These are phyloP conservation scores for Rubia occidens DNA, from an alignment of 305 asterid species.

Conservation along the genomic window DNA sequence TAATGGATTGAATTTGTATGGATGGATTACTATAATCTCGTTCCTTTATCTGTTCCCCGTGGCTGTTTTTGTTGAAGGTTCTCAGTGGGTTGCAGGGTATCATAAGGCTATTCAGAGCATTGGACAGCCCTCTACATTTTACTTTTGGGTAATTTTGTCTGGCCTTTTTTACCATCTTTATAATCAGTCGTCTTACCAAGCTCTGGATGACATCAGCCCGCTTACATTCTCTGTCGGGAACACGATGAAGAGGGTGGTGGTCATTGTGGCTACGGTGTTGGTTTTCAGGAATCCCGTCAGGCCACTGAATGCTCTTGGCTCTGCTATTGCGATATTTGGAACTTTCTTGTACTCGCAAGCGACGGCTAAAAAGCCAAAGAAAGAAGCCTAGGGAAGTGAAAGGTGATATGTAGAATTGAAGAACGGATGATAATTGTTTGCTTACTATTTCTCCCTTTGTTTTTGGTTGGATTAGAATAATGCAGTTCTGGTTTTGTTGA, in stretches of 20 bases:
- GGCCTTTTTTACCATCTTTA: conserved; percentile 25
- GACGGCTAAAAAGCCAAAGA: conserved; percentile 21
- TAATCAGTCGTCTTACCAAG: conserved; percentile 25
- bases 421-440: background rate
- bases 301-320: conserved; percentile 29
- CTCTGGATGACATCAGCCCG: conserved; percentile 29
- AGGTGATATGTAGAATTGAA: background rate
- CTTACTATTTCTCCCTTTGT: background rate
- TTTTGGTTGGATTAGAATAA: background rate
- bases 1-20: conserved; percentile 22
- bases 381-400: conserved; percentile 15
- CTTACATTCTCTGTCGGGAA: conserved; percentile 29
- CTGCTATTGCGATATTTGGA: conserved; percentile 28
- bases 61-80: conserved; percentile 20
- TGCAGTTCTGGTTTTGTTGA: background rate
- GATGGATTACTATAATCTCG: conserved; percentile 21
- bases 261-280: conserved; percentile 24
- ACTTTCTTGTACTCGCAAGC: conserved; percentile 25
- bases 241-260: conserved; percentile 30
- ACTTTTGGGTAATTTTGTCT: conserved; percentile 24
- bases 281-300: conserved; percentile 28
- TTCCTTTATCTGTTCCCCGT: conserved; percentile 20
- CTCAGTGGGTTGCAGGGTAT: conserved; percentile 24
- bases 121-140: conserved; percentile 20
- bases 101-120: conserved; percentile 17